phyloP scores from a whole-genome alignment of 176 grass and related monocot genomes.

The Juncus effusus region DNA sequence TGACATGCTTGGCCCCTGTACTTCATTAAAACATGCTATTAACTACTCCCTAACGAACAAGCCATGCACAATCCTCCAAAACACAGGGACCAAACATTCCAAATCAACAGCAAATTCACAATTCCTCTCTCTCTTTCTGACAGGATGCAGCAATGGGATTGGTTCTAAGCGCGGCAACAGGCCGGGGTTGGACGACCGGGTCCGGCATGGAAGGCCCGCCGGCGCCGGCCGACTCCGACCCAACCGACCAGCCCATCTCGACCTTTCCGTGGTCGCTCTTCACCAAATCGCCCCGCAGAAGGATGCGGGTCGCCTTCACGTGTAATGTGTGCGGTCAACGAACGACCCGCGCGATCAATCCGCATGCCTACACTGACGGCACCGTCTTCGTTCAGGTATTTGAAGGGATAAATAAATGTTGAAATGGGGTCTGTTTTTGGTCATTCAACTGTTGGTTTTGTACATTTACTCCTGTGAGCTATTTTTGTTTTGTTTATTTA shows the following conservation, averaged over 20 bases:
- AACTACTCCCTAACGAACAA: too few species aligned
- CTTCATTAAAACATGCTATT: too few species aligned
- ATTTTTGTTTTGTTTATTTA: too few species aligned
- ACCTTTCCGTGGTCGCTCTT: conserved; percentile 95
- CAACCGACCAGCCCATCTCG: conserved; percentile 29
- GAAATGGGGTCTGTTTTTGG: too few species aligned
- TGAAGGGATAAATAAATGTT: too few species aligned
- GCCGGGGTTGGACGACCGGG: conserved; percentile 93
- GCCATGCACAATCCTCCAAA: too few species aligned
- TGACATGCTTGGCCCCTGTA: too few species aligned
- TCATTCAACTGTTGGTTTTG: too few species aligned
- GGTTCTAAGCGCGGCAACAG: conserved; percentile 67
- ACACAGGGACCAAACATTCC: too few species aligned
- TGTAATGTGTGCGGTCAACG: conserved; percentile 93
- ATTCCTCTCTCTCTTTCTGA: conserved; percentile 2
- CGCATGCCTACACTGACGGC: conserved; percentile 90
- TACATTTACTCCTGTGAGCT: too few species aligned
- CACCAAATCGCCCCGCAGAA: conserved; percentile 72
- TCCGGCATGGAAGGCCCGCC: conserved; percentile 94
- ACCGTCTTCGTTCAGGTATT: conserved; percentile 91
- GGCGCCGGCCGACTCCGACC: conserved; percentile 32
- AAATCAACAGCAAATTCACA: neutral
- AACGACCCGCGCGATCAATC: conserved; percentile 89
- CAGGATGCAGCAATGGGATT: conserved; percentile 92
- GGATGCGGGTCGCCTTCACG: conserved; percentile 95